These are phyloP conservation scores for Globisporangium polare DNA, from an alignment of 352 stramenopile genomes.

Conservation along the genomic window DNA sequence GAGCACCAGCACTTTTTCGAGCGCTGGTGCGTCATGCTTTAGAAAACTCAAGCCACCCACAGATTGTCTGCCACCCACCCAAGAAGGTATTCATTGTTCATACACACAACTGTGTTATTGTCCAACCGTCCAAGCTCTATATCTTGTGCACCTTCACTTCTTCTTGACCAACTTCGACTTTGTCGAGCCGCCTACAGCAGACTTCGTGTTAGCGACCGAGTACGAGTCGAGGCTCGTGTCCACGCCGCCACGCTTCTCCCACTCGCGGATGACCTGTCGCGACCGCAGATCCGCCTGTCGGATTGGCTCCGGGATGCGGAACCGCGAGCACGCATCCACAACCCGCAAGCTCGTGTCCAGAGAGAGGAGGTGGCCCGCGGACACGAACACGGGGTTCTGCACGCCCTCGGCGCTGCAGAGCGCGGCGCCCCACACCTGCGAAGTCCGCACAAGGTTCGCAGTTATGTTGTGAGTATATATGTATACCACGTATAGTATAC, in stretches of 20 bases:
- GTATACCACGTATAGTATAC: background rate
- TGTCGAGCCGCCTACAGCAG: background rate
- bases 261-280: constrained; percentile 63
- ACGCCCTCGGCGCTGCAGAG: constrained; percentile 53
- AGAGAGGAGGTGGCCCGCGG: constrained; percentile 65
- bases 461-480: background rate
- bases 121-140: background rate
- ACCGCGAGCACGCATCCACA: constrained; percentile 49
- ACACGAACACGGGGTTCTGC: constrained; percentile 86
- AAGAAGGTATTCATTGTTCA: too few relatives aligned
- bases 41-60: background rate
- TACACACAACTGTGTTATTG: background rate
- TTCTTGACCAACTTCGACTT: background rate
- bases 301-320: constrained; percentile 81
- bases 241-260: constrained; percentile 44
- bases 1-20: constrained; percentile 58
- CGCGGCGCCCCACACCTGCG: constrained; percentile 68
- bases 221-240: constrained; percentile 54
- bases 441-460: background rate
- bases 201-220: background rate
- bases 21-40: constrained; percentile 72
- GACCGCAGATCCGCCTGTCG: constrained; percentile 83
- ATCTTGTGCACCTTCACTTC: background rate
- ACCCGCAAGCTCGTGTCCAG: constrained; percentile 61
- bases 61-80: background rate